Evolutionary conservation across 2,329 filamentous ascomycete species (phyloP).

Genomic region (Cladosporium phlei): DNA sequence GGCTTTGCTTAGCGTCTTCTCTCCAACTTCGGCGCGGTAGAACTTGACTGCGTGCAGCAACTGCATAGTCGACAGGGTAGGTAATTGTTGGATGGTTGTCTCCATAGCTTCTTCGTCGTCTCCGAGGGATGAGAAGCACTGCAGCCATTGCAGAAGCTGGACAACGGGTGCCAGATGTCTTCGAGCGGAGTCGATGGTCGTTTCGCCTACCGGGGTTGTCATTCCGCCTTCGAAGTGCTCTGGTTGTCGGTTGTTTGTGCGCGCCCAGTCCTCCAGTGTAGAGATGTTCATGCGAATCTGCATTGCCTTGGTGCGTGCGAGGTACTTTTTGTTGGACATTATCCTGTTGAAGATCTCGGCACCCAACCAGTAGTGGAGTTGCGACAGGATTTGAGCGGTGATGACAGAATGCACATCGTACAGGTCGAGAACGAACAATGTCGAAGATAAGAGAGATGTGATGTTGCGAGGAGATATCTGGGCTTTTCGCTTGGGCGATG

Average conservation of each 20-base stretch:
- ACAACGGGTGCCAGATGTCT: conserved; percentile 85
- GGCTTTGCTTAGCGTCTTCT: conserved; percentile 83
- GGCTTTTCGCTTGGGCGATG: conserved; percentile 85
- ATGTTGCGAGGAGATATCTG: conserved; percentile 93
- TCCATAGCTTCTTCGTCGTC: conserved; percentile 87
- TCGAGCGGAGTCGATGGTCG: conserved; percentile 76
- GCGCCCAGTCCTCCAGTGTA: conserved; percentile 90
- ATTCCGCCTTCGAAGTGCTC: conserved; percentile 95
- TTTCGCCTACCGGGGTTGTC: conserved; percentile 77
- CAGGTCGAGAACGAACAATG: conserved; percentile 93
- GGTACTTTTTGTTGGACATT: conserved; percentile 91
- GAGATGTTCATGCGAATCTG: conserved; percentile 99
- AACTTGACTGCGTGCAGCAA: conserved; percentile 87
- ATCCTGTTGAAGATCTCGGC: conserved; percentile 96
- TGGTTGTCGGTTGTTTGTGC: conserved; percentile 85
- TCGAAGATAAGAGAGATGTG: conserved; percentile 90
- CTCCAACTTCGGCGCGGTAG: conserved; percentile 90
- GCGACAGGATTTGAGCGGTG: conserved; percentile 81
- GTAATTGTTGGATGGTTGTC: conserved; percentile 83
- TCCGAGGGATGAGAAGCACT: conserved; percentile 91
- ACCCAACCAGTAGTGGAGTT: conserved; percentile 92
- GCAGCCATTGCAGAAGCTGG: conserved; percentile 92
- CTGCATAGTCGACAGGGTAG: conserved; percentile 77
- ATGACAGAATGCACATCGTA: conserved; percentile 99
- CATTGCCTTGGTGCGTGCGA: conserved; percentile 97